phyloP scores from a whole-genome alignment of 2,329 filamentous ascomycete genomes.

The Fusarium sp. region DNA sequence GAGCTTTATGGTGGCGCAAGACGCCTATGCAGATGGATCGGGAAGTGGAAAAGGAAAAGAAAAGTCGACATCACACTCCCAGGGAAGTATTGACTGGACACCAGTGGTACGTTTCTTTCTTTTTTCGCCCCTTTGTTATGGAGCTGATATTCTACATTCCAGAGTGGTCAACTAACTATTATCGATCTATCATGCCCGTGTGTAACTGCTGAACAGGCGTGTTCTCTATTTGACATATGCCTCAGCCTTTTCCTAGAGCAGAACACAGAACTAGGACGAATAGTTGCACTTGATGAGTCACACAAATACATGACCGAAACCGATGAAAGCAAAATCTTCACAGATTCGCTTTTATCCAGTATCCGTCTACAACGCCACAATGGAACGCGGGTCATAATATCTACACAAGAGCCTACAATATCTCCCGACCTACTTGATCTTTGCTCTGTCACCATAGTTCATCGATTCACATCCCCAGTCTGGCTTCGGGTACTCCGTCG shows the following conservation, averaged over 20 bases:
- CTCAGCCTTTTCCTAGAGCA: constrained; percentile 1
- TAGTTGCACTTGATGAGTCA: not conserved
- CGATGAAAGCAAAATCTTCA: not conserved
- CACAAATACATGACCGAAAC: constrained; percentile 15
- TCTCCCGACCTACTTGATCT: not conserved
- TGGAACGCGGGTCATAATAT: not conserved
- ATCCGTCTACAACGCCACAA: constrained; percentile 8
- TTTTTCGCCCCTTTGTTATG: too few relatives aligned
- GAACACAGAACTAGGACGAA: not conserved
- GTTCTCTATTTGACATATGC: constrained; percentile 1
- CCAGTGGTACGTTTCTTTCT: too few relatives aligned
- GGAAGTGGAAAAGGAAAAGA: not conserved
- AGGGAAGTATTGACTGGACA: too few relatives aligned
- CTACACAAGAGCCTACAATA: constrained; percentile 4
- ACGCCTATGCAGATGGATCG: too few relatives aligned
- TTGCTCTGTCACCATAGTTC: not conserved
- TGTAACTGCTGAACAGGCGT: not conserved
- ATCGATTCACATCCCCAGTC: not conserved
- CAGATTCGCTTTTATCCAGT: not conserved
- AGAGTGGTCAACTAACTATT: not conserved
- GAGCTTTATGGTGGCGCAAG: not conserved
- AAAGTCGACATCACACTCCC: too few relatives aligned
- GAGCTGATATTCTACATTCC: too few relatives aligned
- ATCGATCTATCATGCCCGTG: constrained; percentile 5
- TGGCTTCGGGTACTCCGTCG: not conserved